Conservation (phyloP, 2,329 filamentous ascomycete genomes). For the Colletotrichum abscissum region DNA sequence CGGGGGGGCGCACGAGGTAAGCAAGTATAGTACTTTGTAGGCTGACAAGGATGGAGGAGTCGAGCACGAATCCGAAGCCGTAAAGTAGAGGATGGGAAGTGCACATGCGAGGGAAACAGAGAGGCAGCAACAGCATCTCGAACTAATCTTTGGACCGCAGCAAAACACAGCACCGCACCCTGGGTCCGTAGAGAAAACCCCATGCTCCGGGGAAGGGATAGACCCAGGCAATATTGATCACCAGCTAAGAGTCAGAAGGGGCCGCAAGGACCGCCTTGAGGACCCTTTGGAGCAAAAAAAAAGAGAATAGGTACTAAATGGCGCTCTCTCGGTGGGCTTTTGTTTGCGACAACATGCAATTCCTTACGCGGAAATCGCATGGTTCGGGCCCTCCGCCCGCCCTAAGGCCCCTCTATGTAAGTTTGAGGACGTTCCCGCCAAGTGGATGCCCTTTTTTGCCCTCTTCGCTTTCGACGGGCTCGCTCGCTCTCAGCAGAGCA, state of each 20-base stretch:
- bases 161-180: background rate
- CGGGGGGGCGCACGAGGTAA: background rate
- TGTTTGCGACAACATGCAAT: slow-evolving; percentile 7
- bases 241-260: background rate
- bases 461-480: background rate
- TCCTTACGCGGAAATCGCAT: background rate
- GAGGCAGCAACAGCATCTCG: background rate
- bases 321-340: too few species aligned
- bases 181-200: too few species aligned
- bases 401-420: slow-evolving; percentile 1
- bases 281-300: background rate
- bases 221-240: slow-evolving; percentile 4
- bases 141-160: background rate
- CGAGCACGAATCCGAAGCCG: background rate
- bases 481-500: background rate
- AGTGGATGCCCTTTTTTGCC: background rate
- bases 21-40: background rate
- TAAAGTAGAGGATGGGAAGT: slow-evolving; percentile 5
- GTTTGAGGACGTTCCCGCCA: slow-evolving; percentile 21
- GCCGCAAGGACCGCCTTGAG: background rate
- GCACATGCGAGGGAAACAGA: background rate
- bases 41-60: background rate
- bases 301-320: background rate
- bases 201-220: slow-evolving; percentile 1
- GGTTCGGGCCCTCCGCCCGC: slow-evolving; percentile 29